Base-by-base conservation (phyloP, 1,139 yeast species). In the Candida glucosophila region DNA sequence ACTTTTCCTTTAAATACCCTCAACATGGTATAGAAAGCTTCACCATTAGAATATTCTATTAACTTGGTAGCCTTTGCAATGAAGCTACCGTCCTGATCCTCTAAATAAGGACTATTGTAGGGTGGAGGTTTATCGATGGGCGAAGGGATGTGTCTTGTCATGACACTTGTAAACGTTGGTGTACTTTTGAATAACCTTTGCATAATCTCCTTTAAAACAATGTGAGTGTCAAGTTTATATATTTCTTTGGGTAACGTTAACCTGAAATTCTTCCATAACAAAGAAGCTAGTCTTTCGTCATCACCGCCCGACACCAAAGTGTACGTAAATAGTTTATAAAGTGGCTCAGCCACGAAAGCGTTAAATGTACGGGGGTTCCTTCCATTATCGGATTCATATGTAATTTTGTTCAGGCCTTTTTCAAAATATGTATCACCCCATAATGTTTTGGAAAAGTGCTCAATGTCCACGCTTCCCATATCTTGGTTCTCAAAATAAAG, bases 371-470 rank as follows among this genome's bases (percentile, higher is more conserved):
- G 53, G 13, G 60, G 48, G 2, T 47, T 31, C 1, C 47, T 31
- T 3, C 49, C 44, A 5, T 47, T 49, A 4, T 43, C 34, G 2
- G 65, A 51, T 19, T 49, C 47, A 1, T 49, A 48, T 0, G 67
- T 50, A 39, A 85, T 77, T 30, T 55, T 64, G 15, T 66, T 58
- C 1, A 51, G 41, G 1, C 47, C 45, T 1, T 58, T 44, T 29
- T 73, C 55, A 41, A 57, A 82, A 41, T 63, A 77, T 9, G 74
- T 45, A 36, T 80, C 77, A 1, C 95, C 95, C 96, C 97, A 88
- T 19, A 86, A 49, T 29, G 74, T 57, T 22, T 48, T 47, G 1
- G 72, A 50, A 40, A 85, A 73, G 3, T 55, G 55, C 1, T 47
- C 55, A 2, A 47, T 35, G 27, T 72, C 72, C 1, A 65, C 30